These are phyloP conservation scores for Cercospora canescens DNA, from an alignment of 2,329 filamentous ascomycete species.

Conservation along the genomic window DNA sequence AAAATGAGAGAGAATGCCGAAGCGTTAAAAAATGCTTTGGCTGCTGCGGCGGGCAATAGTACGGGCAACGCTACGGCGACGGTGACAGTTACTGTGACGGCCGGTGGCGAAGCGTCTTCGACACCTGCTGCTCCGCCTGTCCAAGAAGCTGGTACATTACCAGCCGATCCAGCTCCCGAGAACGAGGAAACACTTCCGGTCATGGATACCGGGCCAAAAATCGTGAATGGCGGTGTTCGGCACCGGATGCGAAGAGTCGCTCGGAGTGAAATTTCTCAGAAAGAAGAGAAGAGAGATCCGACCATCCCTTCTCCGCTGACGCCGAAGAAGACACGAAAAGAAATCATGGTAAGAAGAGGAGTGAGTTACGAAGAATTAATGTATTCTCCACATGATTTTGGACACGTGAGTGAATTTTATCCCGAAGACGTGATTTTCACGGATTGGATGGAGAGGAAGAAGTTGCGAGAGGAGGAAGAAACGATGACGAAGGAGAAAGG, in stretches of 20 bases:
- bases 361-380: slow-evolving; percentile 7
- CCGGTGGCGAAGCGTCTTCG: background rate
- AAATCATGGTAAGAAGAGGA: background rate
- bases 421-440: background rate
- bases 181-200: background rate
- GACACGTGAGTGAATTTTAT: slow-evolving; percentile 1
- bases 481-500: background rate
- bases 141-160: too few relatives aligned
- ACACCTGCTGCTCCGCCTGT: background rate
- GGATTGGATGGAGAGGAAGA: background rate
- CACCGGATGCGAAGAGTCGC: background rate
- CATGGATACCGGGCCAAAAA: background rate
- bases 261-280: background rate
- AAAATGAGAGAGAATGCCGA: background rate
- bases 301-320: background rate
- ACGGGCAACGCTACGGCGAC: background rate
- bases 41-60: background rate
- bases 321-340: background rate
- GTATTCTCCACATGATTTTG: background rate
- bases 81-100: background rate
- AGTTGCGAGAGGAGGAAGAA: background rate
- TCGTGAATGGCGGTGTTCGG: background rate
- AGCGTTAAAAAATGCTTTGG: background rate
- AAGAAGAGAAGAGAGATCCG: background rate
- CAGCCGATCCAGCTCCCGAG: background rate